Conservation (phyloP, 2,329 filamentous ascomycete genomes). For the Xylaria sp. region DNA sequence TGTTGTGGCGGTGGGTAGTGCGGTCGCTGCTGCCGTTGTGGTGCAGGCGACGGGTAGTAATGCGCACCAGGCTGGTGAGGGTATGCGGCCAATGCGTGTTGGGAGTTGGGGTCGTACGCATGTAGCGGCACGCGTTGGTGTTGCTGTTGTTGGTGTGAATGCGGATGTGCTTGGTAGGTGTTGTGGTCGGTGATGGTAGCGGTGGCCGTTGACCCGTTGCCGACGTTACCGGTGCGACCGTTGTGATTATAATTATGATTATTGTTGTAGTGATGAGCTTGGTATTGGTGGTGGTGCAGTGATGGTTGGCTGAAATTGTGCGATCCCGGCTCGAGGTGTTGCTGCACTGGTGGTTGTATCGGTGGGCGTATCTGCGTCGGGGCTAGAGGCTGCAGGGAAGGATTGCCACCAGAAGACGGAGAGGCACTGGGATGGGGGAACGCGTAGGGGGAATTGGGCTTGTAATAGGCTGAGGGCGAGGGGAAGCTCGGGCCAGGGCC, state of each 20-base stretch:
- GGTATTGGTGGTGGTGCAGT: constrained; percentile 28
- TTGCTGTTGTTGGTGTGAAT: constrained; percentile 16
- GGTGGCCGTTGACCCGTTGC: constrained; percentile 36
- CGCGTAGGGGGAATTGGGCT: constrained; percentile 27
- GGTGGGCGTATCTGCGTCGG: constrained; percentile 14
- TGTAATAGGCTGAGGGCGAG: constrained; percentile 37
- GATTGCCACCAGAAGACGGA: constrained; percentile 28
- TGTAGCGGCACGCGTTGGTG: constrained; percentile 11
- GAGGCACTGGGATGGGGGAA: constrained; percentile 30
- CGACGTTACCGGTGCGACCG: constrained; percentile 32
- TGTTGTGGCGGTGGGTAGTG: constrained; percentile 31
- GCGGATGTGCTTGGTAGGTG: constrained; percentile 16
- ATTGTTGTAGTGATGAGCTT: constrained; percentile 41
- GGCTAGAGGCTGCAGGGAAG: constrained; percentile 39
- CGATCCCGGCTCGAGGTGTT: constrained; percentile 7
- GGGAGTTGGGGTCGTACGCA: constrained; percentile 17
- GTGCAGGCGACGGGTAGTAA: constrained; percentile 19
- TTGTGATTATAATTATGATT: constrained; percentile 30
- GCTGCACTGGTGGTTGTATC: constrained; percentile 7
- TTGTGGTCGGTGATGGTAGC: constrained; percentile 31
- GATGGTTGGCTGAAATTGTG: constrained; percentile 27
- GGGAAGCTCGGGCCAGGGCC: constrained; percentile 40
- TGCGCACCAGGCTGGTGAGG: constrained; percentile 9
- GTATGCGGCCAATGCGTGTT: constrained; percentile 15
- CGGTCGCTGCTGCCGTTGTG: constrained; percentile 35